phyloP scores from a whole-genome alignment of 2,329 filamentous ascomycete species.

The Colletotrichum gloeosporioides region DNA sequence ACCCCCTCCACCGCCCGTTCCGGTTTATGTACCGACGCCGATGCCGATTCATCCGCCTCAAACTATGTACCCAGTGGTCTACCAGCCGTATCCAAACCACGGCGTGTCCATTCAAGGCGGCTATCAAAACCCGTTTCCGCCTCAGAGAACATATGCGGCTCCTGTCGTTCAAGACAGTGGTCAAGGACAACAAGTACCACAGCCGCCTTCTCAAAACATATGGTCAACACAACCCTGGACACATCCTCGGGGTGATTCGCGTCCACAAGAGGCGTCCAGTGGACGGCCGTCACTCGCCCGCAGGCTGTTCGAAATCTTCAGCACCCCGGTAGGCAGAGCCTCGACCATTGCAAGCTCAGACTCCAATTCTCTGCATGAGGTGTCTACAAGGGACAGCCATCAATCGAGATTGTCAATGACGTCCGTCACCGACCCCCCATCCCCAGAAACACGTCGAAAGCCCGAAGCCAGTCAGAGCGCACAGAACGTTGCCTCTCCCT shows the following conservation, averaged over 20 bases:
- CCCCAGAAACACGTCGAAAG: neutral
- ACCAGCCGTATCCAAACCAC: slow-evolving; percentile 13
- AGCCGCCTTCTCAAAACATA: neutral
- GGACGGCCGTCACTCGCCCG: neutral
- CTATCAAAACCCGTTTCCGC: neutral
- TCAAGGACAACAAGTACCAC: neutral
- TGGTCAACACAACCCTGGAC: neutral
- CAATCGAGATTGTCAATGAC: neutral
- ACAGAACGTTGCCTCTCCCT: neutral
- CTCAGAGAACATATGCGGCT: neutral
- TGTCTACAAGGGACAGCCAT: neutral
- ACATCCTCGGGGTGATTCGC: neutral
- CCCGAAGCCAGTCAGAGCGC: neutral
- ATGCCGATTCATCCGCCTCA: neutral
- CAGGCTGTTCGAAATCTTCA: slow-evolving; percentile 29
- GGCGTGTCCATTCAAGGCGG: neutral
- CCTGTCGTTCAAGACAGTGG: neutral
- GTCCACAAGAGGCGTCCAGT: neutral
- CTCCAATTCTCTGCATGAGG: neutral
- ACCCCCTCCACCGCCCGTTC: slow-evolving; percentile 3
- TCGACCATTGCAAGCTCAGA: slow-evolving; percentile 37
- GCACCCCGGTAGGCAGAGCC: slow-evolving; percentile 35
- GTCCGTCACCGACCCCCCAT: neutral
- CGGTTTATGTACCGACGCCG: neutral
- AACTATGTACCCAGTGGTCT: slow-evolving; percentile 24